Evolutionary conservation across 208 protist genomes (phyloP).

Genomic region (Trypanosomatidae sp.): DNA sequence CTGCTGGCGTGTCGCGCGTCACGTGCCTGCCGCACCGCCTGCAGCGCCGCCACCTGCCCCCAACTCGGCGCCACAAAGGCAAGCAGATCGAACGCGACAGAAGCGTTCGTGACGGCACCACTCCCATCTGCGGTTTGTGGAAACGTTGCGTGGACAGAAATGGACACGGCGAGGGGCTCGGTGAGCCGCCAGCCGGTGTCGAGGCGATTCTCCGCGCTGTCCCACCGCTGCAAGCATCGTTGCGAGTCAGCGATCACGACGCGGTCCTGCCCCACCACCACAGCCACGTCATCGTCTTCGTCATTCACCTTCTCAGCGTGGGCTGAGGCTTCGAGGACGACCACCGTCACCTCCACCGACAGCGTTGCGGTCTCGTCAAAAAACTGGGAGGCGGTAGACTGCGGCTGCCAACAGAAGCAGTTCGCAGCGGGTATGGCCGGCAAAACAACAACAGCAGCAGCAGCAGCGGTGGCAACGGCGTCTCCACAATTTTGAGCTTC

Average conservation of each 20-base stretch:
- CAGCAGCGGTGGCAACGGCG: background rate
- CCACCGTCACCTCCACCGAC: background rate
- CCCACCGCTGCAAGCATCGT: no score
- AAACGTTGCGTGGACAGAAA: conserved; percentile 5
- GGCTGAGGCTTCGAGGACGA: no score
- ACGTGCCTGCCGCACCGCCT: no score
- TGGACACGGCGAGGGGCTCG: conserved; percentile 4
- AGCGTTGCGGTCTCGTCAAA: background rate
- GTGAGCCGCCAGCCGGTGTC: conserved; percentile 22
- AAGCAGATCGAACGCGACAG: conserved; percentile 8
- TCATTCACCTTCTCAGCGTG: no score
- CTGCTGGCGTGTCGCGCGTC: no score
- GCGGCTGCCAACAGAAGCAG: conserved; percentile 21
- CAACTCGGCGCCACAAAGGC: conserved; percentile 19
- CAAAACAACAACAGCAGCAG: background rate
- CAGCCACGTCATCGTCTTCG: no score
- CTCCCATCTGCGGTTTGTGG: no score
- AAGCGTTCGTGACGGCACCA: no score
- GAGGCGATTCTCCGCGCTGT: conserved; percentile 6
- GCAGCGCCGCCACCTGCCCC: conserved; percentile 21
- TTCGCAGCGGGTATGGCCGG: conserved; percentile 4
- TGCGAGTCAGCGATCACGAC: no score
- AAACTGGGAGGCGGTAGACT: no score
- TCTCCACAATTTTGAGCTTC: no score
- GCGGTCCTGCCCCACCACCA: background rate